A percentile compares a stretch with the other conserved stretches of the same genome.
Conservation (phyloP, 352 stramenopile genomes). For the Phytophthora sojae region DNA sequence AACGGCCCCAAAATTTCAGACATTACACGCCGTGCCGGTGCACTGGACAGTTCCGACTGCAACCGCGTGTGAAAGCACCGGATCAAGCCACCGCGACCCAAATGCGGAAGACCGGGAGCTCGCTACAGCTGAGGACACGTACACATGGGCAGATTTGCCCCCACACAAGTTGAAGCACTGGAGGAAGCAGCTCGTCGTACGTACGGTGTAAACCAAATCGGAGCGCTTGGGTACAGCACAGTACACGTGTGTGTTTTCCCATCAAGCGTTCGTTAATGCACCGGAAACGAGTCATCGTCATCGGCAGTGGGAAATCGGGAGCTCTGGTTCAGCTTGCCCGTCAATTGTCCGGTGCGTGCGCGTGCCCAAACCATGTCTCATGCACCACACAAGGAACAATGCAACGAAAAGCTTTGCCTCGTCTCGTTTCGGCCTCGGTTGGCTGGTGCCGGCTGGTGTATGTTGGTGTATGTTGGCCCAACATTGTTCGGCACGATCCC, state of each 20-base stretch:
- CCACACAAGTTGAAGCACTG: too few species aligned
- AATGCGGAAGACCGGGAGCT: not conserved
- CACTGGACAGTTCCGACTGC: not conserved
- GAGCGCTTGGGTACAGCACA: too few species aligned
- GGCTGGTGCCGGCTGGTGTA: not conserved
- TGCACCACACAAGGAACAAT: not conserved
- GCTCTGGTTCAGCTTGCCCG: too few species aligned
- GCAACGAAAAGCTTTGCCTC: constrained; percentile 4
- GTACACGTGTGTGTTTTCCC: not conserved
- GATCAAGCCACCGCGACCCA: not conserved
- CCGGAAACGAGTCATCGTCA: not conserved
- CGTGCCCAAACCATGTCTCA: not conserved
- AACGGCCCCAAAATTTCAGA: not conserved
- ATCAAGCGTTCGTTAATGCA: not conserved
- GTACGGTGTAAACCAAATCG: too few species aligned
- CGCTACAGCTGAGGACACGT: not conserved
- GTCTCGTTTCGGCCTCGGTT: not conserved
- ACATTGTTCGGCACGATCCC: not conserved
- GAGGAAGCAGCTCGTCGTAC: too few species aligned
- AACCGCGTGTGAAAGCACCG: not conserved
- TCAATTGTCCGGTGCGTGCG: not conserved
- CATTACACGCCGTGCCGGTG: not conserved
- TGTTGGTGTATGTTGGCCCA: not conserved
- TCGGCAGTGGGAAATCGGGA: not conserved
- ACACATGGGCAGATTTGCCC: too few species aligned